Evolutionary conservation across 768 basidiomycete genomes (phyloP), one percentile per base, ranked within the genome.

Genomic region (Bullera alba): DNA sequence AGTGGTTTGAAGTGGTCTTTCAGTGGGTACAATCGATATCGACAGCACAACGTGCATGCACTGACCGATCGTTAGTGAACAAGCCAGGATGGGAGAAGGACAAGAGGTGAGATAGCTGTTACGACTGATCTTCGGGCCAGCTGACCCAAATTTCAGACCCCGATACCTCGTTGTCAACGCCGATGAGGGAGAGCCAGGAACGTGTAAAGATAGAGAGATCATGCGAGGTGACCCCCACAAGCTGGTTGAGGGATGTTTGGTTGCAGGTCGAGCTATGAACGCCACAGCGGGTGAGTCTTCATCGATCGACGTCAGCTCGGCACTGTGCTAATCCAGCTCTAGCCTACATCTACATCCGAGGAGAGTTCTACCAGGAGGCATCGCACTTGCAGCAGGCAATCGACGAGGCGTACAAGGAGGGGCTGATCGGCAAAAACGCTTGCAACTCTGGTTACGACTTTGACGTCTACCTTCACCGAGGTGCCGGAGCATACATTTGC

Each of bases 291-390:
- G 76, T 76, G 48, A 64, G 75, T 65, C n/a, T n/a, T n/a, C n/a
- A n/a, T n/a, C n/a, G n/a, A n/a, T n/a, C 23, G 3, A 26, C 10
- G 5, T 46, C 12, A 14, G 27, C 30, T 27, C 42, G 14, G 4
- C 21, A 16, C 30, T 46, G 19, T 17, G 19, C 19, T 36, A n/a
- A 0, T 30, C 30, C n/a, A 8, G 32, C 22, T 47, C 19, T 54
- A 75, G 93, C 93, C n/a, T 99, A 97, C 79, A 97, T 99, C 74
- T 99, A 99, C 76, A 90, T 97, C 65, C 92, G 93, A 54, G 93
- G 93, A 58, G 93, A 99, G 73, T 99, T 97, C 76, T 83, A 85
- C 75, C 89, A 92, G 71, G 93, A 96, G 73, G 92, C 92, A 0
- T 79, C 81, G 0, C 91, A 95, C 72, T 80, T 96, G 34, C 87